Base-by-base conservation (phyloP, 352 stramenopile species). In the Halophytophthora batemanensis region DNA sequence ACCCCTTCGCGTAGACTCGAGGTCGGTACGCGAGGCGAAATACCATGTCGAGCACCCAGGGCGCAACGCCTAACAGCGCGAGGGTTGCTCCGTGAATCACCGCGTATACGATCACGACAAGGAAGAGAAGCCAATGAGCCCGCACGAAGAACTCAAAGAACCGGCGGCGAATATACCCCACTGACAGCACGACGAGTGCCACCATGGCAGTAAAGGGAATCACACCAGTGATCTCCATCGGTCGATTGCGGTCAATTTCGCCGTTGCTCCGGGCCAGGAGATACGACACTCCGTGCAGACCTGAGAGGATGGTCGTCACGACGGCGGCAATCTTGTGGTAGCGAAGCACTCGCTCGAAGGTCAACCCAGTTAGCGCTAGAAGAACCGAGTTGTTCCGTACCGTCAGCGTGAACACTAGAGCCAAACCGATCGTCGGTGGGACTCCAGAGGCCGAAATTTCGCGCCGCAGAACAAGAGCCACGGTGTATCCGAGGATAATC, bases 81-180 rank as follows among this genome's bases (percentile, higher is more conserved):
- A 60, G 18, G 4, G 46, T 37, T 5, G 60, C 61, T 19, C 58
- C 49, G 22, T 77, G 68, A 25, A 74, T 61, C 0, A 67, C 36
- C 0, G 50, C 41, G 6, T 70, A 60, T 0, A 61, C 57, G 2
- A 72, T 29, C 28, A 74, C 50, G 6, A 52, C 38, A 19, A 69
- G 25, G 47, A 77, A 70, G 13, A 77, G 47, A 0, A 74, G 3
- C 53, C 57, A 72, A 60, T 77, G 68, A 17, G 34, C 17, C 2
- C 57, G 49, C 2, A 72, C 11, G 47, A 77, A 77, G n/a, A 74
- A 33, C 37, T 77, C 49, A 40, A 69, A 77, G 44, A 63, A 74
- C 5, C 51, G 49, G 4, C 68, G 66, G 0, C 62, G 63, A 34
- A 76, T 59, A 3, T 29, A 7, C 3, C 40, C 25, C 14, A 73